A percentile compares a stretch with the other conserved stretches of the same genome.
Evolutionary conservation across 2,329 filamentous ascomycete species (phyloP).

Genomic region (Zalaria sp.): DNA sequence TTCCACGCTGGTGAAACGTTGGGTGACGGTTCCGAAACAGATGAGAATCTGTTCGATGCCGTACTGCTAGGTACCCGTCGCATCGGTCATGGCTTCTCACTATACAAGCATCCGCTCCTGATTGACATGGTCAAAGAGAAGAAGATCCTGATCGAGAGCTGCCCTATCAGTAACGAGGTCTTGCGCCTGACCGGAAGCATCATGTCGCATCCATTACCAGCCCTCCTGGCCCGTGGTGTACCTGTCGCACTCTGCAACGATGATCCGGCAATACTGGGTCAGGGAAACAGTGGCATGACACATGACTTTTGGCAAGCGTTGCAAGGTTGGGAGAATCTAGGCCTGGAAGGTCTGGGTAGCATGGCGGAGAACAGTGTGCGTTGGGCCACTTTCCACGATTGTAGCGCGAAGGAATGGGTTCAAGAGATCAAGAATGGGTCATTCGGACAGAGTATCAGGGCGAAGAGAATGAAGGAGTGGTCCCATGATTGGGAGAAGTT

Average conservation of each 20-base stretch:
- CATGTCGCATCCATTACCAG: constrained; percentile 66
- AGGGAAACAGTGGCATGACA: constrained; percentile 67
- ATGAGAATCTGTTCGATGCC: constrained; percentile 80
- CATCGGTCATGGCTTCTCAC: constrained; percentile 77
- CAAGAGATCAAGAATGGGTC: constrained; percentile 60
- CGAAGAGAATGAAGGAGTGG: constrained; percentile 64
- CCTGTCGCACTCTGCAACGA: constrained; percentile 78
- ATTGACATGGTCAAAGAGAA: constrained; percentile 81
- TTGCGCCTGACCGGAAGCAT: constrained; percentile 65
- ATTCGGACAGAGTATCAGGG: constrained; percentile 56
- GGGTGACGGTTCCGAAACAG: constrained; percentile 60
- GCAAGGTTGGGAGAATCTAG: constrained; percentile 84
- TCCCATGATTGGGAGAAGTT: constrained; percentile 73
- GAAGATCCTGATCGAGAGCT: constrained; percentile 77
- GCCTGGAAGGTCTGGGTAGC: constrained; percentile 69
- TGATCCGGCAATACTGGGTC: constrained; percentile 77
- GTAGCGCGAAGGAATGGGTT: constrained; percentile 54
- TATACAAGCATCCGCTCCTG: constrained; percentile 84
- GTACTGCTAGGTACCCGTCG: constrained; percentile 73
- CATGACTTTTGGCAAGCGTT: constrained; percentile 92
- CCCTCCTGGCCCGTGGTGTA: constrained; percentile 72
- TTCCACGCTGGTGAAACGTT: constrained; percentile 89
- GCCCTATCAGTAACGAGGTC: constrained; percentile 83
- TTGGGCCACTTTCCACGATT: constrained; percentile 81
- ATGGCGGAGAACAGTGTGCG: constrained; percentile 86